phyloP scores from a whole-genome alignment of 2,329 filamentous ascomycete species.

The Arachnomyces sp. region DNA sequence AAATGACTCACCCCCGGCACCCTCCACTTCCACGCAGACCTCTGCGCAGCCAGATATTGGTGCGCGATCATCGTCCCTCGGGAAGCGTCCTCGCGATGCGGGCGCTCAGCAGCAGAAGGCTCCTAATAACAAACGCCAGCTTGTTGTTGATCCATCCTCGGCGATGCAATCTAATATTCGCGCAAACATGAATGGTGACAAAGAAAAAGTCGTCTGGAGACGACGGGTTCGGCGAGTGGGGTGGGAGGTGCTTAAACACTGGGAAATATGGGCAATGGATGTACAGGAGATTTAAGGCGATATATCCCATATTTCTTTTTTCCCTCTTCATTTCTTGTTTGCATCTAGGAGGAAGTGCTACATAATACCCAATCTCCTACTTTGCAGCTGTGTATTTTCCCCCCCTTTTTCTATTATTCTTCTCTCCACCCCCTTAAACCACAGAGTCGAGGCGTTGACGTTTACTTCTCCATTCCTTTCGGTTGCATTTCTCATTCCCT shows the following conservation, averaged over 20 bases:
- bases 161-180: neutral
- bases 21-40: neutral
- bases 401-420: too few relatives aligned
- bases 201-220: slow-evolving; percentile 20
- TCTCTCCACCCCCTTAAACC: too few relatives aligned
- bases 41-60: too few relatives aligned
- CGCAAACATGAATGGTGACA: slow-evolving; percentile 7
- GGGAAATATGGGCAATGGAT: slow-evolving; percentile 39
- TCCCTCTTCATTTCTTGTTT: neutral
- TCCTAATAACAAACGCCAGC: neutral
- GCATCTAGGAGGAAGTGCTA: neutral
- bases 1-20: neutral
- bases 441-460: too few relatives aligned
- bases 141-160: neutral
- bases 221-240: slow-evolving; percentile 28
- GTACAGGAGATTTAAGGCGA: slow-evolving; percentile 26
- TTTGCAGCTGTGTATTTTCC: too few relatives aligned
- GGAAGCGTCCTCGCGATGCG: slow-evolving; percentile 18
- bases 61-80: slow-evolving; percentile 16
- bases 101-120: neutral
- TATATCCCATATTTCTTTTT: neutral
- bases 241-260: slow-evolving; percentile 34
- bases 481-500: too few relatives aligned
- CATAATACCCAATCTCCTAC: too few relatives aligned
- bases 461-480: too few relatives aligned